These are phyloP conservation scores for Dysphania ambrosioides DNA, from an alignment of 148 eudicot species.

Conservation along the genomic window DNA sequence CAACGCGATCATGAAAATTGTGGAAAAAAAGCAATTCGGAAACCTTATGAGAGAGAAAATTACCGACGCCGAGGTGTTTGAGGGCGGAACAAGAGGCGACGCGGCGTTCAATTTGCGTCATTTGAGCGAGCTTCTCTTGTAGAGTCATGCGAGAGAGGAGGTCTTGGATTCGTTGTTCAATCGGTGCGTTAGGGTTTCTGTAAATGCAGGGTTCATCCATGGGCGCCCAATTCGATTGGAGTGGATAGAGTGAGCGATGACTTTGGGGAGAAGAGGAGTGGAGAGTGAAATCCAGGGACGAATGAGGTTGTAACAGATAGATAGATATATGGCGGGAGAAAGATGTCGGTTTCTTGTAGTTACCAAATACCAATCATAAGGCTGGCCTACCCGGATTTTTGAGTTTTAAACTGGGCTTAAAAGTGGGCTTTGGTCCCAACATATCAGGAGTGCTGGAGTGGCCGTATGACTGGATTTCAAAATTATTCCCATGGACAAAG, in stretches of 20 bases:
- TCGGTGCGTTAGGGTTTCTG: slow-evolving; percentile 62
- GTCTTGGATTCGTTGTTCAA: slow-evolving; percentile 67
- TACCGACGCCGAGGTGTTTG: slow-evolving; percentile 58
- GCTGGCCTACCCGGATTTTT: too few species aligned
- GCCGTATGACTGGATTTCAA: too few species aligned
- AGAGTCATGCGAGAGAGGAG: slow-evolving; percentile 77
- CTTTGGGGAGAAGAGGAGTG: not conserved
- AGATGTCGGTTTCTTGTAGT: too few species aligned
- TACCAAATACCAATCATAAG: too few species aligned
- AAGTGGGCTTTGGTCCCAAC: too few species aligned
- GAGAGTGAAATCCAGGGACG: too few species aligned
- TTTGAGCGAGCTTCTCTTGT: slow-evolving; percentile 81
- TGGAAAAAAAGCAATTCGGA: not conserved
- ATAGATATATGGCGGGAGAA: too few species aligned
- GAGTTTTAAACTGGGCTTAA: too few species aligned
- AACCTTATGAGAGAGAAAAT: slow-evolving; percentile 10
- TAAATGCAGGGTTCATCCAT: slow-evolving; percentile 41
- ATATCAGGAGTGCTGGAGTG: too few species aligned
- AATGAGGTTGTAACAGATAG: too few species aligned
- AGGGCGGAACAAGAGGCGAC: slow-evolving; percentile 56
- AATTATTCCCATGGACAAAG: too few species aligned
- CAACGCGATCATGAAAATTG: not conserved
- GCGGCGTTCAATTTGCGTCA: slow-evolving; percentile 78
- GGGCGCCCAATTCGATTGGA: not conserved
- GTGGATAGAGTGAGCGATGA: not conserved